Base-by-base conservation (phyloP, 2,329 filamentous ascomycete species). In the Epichloe aotearoae region DNA sequence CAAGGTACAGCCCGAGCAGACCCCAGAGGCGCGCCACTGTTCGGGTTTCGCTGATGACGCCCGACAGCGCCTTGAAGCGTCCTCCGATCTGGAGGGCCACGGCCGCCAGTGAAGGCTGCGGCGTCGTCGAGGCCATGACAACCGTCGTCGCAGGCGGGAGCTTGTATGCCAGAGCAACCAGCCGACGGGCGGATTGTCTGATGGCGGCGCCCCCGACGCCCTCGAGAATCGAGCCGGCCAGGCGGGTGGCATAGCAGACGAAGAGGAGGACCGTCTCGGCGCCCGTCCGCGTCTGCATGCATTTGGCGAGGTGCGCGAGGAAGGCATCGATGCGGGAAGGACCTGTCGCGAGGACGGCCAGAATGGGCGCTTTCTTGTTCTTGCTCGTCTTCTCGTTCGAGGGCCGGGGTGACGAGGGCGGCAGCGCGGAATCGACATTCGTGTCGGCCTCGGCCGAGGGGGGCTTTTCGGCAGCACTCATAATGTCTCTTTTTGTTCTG, bases 1-100 rank as follows among this genome's bases (percentile, higher is more conserved):
- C 85, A 56, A 82, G 71, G 66, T 87, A 86, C 64, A 95, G 73
- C 47, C 82, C 82, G 62, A 95, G 60, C 59, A 90, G 64, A 0
- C 81, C 83, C 84, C 87, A 95, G 33, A 96, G 73, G 0, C 89
- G 77, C 55, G 79, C 70, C 63, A 90, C 87, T 52, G 82, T 84
- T 54, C 86, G 75, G 54, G 82, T 79, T 62, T 93, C 86, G 57
- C 75, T 75, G 45, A 93, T 73, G 49, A 91, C 70, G 36, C 68
- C 73, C 17, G 82, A 79, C 14, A 95, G 73, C 14, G 69, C 74
- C 67, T 72, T 75, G 62, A 88, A 70, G 59, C 76, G 68, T 44
- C 61, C 64, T 15, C 77, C 73, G 38, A 80, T 66, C 42, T 70
- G 65, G 8, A 79, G 72, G 2, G 74, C 71, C 15, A 67, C 52